These are phyloP conservation scores for Teunomyces gatunensis DNA, from an alignment of 805 yeast genomes.

Conservation along the genomic window DNA sequence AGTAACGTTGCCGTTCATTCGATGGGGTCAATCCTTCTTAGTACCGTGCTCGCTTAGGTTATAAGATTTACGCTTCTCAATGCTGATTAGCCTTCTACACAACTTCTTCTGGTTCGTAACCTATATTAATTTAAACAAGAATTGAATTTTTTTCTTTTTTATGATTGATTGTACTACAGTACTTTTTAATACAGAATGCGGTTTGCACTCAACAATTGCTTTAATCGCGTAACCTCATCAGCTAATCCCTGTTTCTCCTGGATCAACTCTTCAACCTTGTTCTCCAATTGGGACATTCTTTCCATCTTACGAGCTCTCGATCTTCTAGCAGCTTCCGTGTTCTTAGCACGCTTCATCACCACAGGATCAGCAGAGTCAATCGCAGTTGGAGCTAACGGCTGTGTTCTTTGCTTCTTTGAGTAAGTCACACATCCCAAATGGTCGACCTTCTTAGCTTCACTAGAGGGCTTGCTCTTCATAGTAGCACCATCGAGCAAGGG, in stretches of 20 bases:
- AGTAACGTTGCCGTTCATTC: neutral
- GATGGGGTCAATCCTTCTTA: neutral
- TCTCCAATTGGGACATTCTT: conserved; percentile 81
- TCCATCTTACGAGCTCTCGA: conserved; percentile 92
- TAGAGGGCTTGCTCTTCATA: conserved; percentile 7
- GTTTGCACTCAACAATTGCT: conserved; percentile 38
- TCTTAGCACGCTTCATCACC: conserved; percentile 86
- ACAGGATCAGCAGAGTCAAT: conserved; percentile 60
- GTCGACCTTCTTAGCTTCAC: conserved; percentile 45
- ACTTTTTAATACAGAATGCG: conserved; percentile 2
- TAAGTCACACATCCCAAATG: conserved; percentile 73
- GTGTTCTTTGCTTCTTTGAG: conserved; percentile 71
- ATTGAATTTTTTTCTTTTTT: conserved; percentile 1
- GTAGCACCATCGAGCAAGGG: conserved; percentile 25
- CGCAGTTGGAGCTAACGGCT: conserved; percentile 71
- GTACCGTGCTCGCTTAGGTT: too few species aligned
- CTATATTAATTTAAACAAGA: conserved; percentile 3
- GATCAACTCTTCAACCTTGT: conserved; percentile 63
- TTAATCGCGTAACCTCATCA: conserved; percentile 62
- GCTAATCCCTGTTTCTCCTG: conserved; percentile 58
- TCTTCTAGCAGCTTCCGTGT: conserved; percentile 97
- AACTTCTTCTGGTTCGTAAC: neutral
- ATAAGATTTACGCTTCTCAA: too few species aligned
- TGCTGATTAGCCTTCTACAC: neutral
- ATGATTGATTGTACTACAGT: neutral